Conservation (phyloP, 768 basidiomycete genomes). For the Pisolithus albus region DNA sequence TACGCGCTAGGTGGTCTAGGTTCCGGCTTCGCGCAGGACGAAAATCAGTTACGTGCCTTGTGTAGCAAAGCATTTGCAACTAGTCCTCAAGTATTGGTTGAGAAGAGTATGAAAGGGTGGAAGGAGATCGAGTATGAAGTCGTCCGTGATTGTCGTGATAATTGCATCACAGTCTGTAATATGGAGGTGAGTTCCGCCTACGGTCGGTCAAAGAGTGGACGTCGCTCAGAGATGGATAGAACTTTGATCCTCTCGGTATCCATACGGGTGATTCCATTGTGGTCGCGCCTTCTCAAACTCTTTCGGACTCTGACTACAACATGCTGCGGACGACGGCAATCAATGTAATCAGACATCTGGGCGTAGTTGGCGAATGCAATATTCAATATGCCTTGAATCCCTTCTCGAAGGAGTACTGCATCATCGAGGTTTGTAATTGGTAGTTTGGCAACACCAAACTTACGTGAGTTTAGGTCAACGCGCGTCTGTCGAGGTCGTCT, state of each 20-base stretch:
- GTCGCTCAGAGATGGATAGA: slow-evolving; percentile 41
- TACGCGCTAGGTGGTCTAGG: slow-evolving; percentile 96
- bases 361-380: slow-evolving; percentile 92
- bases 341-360: slow-evolving; percentile 88
- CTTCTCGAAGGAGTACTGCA: slow-evolving; percentile 86
- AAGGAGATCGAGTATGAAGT: slow-evolving; percentile 99
- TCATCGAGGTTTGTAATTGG: slow-evolving; percentile 97
- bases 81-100: slow-evolving; percentile 96
- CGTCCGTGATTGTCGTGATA: slow-evolving; percentile 93
- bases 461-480: slow-evolving; percentile 43
- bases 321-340: slow-evolving; percentile 97
- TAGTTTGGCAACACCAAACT: slow-evolving; percentile 19
- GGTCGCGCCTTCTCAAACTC: slow-evolving; percentile 95
- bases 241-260: slow-evolving; percentile 97
- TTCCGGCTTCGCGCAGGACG: slow-evolving; percentile 93
- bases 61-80: slow-evolving; percentile 96
- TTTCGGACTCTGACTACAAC: slow-evolving; percentile 97
- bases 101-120: slow-evolving; percentile 99
- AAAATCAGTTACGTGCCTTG: slow-evolving; percentile 78
- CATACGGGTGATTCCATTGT: slow-evolving; percentile 99
- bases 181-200: slow-evolving; percentile 79
- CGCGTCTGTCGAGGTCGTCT: slow-evolving; percentile 52
- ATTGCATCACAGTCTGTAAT: slow-evolving; percentile 99
- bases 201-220: not conserved
- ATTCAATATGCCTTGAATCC: slow-evolving; percentile 99